A percentile compares a stretch with the other conserved stretches of the same genome.
phyloP scores from a whole-genome alignment of 2,329 filamentous ascomycete species.

The Knoxdaviesia proteae region DNA sequence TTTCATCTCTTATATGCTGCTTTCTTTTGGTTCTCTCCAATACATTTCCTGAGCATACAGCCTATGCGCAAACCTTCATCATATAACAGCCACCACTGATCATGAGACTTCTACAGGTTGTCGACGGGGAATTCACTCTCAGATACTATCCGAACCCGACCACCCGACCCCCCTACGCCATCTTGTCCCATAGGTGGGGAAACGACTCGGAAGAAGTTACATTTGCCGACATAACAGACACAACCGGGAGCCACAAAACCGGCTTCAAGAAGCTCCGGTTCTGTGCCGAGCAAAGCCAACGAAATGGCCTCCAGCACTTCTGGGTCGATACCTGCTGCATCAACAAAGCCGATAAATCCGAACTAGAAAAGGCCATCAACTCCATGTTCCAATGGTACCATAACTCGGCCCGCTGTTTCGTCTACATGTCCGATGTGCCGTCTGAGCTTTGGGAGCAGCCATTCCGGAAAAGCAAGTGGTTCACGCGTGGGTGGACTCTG shows the following conservation, averaged over 20 bases:
- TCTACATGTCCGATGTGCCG: constrained; percentile 6
- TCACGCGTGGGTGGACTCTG: constrained; percentile 5
- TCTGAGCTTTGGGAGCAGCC: constrained; percentile 1
- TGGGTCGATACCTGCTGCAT: constrained; percentile 9
- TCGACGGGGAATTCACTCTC: no score
- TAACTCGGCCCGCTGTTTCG: constrained; percentile 5
- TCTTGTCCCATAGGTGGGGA: constrained; percentile 8
- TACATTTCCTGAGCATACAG: no score
- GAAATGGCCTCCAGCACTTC: constrained; percentile 3
- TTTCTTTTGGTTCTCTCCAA: no score
- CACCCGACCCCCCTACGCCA: constrained; percentile 5
- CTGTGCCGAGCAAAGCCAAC: constrained; percentile 4
- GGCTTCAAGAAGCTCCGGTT: constrained; percentile 6
- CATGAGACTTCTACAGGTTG: no score
- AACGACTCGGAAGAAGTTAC: constrained; percentile 6
- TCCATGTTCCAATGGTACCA: constrained; percentile 8
- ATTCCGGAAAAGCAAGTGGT: constrained; percentile 4
- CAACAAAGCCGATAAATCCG: constrained; percentile 4
- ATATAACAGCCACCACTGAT: no score
- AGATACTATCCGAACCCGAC: no score
- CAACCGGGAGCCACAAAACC: constrained; percentile 1
- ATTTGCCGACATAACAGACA: constrained; percentile 3
- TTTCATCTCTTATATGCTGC: no score
- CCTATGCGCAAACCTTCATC: no score
- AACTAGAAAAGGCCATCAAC: constrained; percentile 6